These are phyloP conservation scores for Neofusicoccum umdonicola DNA, from an alignment of 2,329 filamentous ascomycete genomes.

Conservation along the genomic window DNA sequence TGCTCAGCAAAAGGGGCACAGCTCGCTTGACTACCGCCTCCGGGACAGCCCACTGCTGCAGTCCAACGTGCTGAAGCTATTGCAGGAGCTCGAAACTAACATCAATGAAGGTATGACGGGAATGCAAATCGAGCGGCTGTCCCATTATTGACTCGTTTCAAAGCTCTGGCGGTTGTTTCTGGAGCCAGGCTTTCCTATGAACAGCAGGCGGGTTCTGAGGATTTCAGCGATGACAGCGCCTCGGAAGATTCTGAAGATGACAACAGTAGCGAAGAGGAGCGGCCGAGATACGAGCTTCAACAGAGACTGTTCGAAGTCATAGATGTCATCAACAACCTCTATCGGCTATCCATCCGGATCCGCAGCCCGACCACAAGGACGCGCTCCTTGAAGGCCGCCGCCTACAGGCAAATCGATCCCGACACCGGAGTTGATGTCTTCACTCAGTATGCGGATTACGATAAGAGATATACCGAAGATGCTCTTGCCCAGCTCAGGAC, in stretches of 20 bases:
- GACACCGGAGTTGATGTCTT: slow-evolving; percentile 36
- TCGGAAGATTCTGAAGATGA: slow-evolving; percentile 27
- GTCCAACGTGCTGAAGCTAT: slow-evolving; percentile 33
- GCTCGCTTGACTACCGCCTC: slow-evolving; percentile 36
- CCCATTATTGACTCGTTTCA: not conserved
- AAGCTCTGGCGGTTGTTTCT: slow-evolving; percentile 29
- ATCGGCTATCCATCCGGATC: slow-evolving; percentile 38
- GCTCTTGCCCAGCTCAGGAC: slow-evolving; percentile 28
- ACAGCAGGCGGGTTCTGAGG: slow-evolving; percentile 24
- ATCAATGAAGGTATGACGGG: slow-evolving; percentile 22
- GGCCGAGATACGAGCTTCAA: slow-evolving; percentile 30
- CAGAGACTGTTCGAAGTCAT: slow-evolving; percentile 37
- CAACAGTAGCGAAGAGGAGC: slow-evolving; percentile 23
- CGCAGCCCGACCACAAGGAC: slow-evolving; percentile 33
- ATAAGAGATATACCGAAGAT: slow-evolving; percentile 30
- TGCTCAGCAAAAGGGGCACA: slow-evolving; percentile 37
- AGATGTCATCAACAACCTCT: slow-evolving; percentile 38
- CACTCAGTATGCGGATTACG: slow-evolving; percentile 30
- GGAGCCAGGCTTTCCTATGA: slow-evolving; percentile 35
- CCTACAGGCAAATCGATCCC: slow-evolving; percentile 34
- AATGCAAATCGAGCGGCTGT: not conserved
- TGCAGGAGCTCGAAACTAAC: slow-evolving; percentile 33
- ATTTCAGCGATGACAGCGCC: slow-evolving; percentile 23
- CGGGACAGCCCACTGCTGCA: slow-evolving; percentile 35
- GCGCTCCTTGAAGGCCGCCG: slow-evolving; percentile 35